Conservation (phyloP, 305 asterid species). For the Fraxinus velutina region DNA sequence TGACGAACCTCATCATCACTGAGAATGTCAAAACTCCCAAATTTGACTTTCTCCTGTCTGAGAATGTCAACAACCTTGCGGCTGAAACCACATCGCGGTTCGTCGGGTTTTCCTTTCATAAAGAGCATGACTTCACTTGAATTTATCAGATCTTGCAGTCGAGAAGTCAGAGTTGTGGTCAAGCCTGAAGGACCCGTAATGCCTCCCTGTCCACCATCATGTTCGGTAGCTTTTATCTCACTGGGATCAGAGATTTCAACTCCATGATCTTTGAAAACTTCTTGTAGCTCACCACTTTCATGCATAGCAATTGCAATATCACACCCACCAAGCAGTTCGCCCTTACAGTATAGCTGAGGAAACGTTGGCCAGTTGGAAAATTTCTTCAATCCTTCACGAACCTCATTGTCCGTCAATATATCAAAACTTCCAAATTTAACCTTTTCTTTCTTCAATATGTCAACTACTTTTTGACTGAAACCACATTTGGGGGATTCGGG, state of each 20-base stretch:
- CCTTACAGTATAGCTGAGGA: constrained; percentile 91
- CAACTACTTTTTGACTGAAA: constrained; percentile 82
- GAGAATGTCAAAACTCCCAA: constrained; percentile 79
- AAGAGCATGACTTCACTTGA: constrained; percentile 70
- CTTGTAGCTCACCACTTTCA: constrained; percentile 73
- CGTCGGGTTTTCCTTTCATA: constrained; percentile 86
- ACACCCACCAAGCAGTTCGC: constrained; percentile 90
- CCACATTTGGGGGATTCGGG: constrained; percentile 89
- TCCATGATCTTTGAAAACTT: constrained; percentile 63
- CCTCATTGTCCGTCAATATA: constrained; percentile 61
- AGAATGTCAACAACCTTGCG: constrained; percentile 86
- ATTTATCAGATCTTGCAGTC: constrained; percentile 50
- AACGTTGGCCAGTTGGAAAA: constrained; percentile 95
- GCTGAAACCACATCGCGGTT: constrained; percentile 90
- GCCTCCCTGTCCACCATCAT: constrained; percentile 51
- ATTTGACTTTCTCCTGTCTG: constrained; percentile 61
- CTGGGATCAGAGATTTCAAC: constrained; percentile 36
- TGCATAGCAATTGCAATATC: constrained; percentile 87
- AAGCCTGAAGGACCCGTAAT: constrained; percentile 56
- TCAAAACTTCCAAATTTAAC: constrained; percentile 84
- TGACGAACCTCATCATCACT: constrained; percentile 84
- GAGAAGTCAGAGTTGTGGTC: constrained; percentile 52
- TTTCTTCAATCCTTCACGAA: constrained; percentile 86
- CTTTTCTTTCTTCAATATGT: constrained; percentile 72
- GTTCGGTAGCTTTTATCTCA: constrained; percentile 35